Percentiles rank a stretch among this genome's conserved stretches.
These are phyloP conservation scores for Sclerotinia spermophila DNA, from an alignment of 2,329 filamentous ascomycete genomes.

Conservation along the genomic window DNA sequence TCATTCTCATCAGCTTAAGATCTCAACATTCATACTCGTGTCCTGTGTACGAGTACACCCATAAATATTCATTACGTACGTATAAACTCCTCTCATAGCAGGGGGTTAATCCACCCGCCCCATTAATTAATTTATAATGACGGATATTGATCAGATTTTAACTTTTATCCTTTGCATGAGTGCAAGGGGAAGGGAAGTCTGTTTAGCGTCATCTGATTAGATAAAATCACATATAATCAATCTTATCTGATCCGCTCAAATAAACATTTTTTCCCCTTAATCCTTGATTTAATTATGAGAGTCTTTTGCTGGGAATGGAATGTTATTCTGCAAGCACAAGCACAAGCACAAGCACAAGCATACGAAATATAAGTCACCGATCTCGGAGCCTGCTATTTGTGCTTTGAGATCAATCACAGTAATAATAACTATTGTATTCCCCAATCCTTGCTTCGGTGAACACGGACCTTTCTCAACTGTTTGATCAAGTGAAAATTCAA, in stretches of 20 bases:
- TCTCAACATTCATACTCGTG: too few species aligned
- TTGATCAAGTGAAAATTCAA: neutral
- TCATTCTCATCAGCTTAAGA: neutral
- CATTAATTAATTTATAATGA: neutral
- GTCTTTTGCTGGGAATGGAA: neutral
- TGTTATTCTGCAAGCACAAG: too few species aligned
- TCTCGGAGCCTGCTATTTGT: neutral
- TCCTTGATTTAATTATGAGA: neutral
- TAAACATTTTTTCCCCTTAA: neutral
- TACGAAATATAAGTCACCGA: neutral
- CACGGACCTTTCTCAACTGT: constrained; percentile 2
- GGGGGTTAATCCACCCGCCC: neutral
- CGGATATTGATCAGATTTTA: neutral
- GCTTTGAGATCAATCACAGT: neutral
- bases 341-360: too few species aligned
- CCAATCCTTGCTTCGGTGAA: neutral
- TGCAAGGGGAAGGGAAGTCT: neutral
- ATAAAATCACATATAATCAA: constrained; percentile 1
- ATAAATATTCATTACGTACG: constrained; percentile 2
- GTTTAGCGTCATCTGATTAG: constrained; percentile 15
- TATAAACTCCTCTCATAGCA: neutral
- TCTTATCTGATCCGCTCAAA: constrained; percentile 15
- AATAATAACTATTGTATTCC: neutral
- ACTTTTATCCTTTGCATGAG: neutral
- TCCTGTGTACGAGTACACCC: too few species aligned